Evolutionary conservation across 2,329 filamentous ascomycete genomes (phyloP).

Genomic region (Mycosphaerella sp.): DNA sequence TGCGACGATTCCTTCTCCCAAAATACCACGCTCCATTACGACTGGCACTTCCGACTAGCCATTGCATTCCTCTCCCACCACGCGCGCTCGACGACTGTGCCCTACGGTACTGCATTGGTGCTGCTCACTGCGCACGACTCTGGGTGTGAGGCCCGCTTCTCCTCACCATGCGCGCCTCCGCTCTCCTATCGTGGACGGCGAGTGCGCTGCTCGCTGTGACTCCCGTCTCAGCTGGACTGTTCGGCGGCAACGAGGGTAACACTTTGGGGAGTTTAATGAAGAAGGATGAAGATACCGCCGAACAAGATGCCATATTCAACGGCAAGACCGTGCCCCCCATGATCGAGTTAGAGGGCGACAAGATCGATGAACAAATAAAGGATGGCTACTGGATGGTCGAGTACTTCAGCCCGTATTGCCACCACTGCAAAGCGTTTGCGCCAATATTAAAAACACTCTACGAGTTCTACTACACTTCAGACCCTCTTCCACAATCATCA

Average conservation of each 20-base stretch:
- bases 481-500: conserved; percentile 54
- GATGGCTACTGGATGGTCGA: conserved; percentile 62
- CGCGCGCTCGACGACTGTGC: neutral
- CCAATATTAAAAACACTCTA: conserved; percentile 88
- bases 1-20: neutral
- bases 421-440: conserved; percentile 71
- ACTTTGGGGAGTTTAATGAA: conserved; percentile 4
- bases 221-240: conserved; percentile 15
- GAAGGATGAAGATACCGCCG: conserved; percentile 17
- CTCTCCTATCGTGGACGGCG: conserved; percentile 28
- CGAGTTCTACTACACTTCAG: conserved; percentile 90
- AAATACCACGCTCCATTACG: neutral
- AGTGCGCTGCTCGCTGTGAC: conserved; percentile 24
- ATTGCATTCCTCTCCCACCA: conserved; percentile 2
- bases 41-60: neutral
- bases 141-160: conserved; percentile 6
- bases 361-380: conserved; percentile 53
- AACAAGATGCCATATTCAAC: conserved; percentile 55
- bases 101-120: neutral
- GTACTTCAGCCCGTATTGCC: conserved; percentile 49
- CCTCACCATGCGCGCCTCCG: conserved; percentile 29
- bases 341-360: conserved; percentile 53
- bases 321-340: conserved; percentile 60
- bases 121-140: neutral
- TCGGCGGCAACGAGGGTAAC: conserved; percentile 1